Evolutionary conservation across 2,329 filamentous ascomycete species (phyloP).

Genomic region (Claviceps sp.): DNA sequence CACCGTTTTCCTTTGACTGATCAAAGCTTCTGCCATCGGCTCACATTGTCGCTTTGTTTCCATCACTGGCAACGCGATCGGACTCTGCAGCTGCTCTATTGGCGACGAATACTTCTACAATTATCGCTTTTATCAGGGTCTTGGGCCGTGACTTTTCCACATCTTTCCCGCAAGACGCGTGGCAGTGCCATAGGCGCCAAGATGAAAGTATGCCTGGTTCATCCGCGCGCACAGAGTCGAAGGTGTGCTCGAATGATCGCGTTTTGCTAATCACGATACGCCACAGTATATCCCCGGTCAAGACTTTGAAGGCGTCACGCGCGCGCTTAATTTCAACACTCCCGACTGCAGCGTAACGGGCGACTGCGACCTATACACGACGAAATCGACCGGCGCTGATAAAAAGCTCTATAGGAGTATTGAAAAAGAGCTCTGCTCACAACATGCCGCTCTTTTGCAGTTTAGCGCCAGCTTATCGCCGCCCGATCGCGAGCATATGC

Average conservation of each 20-base stretch:
- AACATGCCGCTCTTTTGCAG: constrained; percentile 78
- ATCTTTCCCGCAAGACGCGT: background rate
- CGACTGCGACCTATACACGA: constrained; percentile 93
- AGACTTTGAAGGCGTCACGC: constrained; percentile 83
- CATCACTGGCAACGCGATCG: too few species aligned
- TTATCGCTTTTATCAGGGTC: too few species aligned
- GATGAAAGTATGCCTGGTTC: constrained; percentile 23
- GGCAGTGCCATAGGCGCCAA: constrained; percentile 8
- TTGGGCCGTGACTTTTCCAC: too few species aligned
- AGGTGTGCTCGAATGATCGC: background rate
- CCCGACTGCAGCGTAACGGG: constrained; percentile 85
- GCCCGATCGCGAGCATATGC: constrained; percentile 59
- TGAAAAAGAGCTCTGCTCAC: constrained; percentile 77
- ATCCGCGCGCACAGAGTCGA: background rate
- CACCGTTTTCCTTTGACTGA: too few species aligned
- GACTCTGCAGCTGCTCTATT: too few species aligned
- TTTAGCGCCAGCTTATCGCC: constrained; percentile 80
- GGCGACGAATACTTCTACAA: too few species aligned
- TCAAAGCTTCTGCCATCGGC: too few species aligned
- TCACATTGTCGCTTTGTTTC: too few species aligned
- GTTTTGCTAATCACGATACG: constrained; percentile 1
- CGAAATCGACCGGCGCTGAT: constrained; percentile 86
- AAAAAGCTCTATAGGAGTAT: constrained; percentile 97
- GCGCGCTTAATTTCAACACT: constrained; percentile 90
- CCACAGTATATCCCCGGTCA: constrained; percentile 76